Evolutionary conservation across 1,139 yeast species (phyloP), one percentile per base, ranked within the genome.

Genomic region (Candida tropicalis): DNA sequence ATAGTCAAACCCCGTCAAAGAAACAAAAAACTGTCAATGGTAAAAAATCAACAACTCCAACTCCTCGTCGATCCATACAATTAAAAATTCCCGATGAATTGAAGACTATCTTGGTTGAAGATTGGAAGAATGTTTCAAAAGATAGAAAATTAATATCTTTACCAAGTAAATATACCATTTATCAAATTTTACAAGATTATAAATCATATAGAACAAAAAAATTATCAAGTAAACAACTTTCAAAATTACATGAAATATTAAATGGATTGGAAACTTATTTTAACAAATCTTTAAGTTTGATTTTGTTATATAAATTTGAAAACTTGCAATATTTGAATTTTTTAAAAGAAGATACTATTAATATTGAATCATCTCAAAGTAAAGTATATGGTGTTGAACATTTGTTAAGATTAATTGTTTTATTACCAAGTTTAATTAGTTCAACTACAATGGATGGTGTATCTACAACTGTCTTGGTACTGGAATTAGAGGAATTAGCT

Each of bases 71-170:
- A 23, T 39, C 46, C 7, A 39, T 47, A 12, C 56, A 58, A 34
- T 48, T 60, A 2, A 40, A 50, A 4, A 48, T 60, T 24, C 69
- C 93, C 0, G 81, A 82, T 43, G 66, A 73, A 34, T 70, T 93
- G 47, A 90, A 89, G 60, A 73, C 85, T 4, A 56, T 83, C 5
- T 67, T 93, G 35, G 95, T 91, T 1, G 91, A 89, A 58, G 98
- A 93, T 67, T 93, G 98, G 98, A 97, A 91, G 61, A 75, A 73
- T 53, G 76, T 91, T 39, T 89, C 98, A 1, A 87, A 87, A 56
- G 87, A 87, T 50, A 84, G 84, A 41, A 81, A 83, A 59, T 60
- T 88, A 25, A 77, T 87, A 6, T 65, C 75, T 20, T 61, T 89
- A 32, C 96, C 96, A 0, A 65, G 81, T 3, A 59, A 65, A 16